Percentiles rank a stretch among this genome's conserved stretches.
phyloP scores from a whole-genome alignment of 225 moss, liverwort and hornwort genomes.

The Physcomitrium patens region DNA sequence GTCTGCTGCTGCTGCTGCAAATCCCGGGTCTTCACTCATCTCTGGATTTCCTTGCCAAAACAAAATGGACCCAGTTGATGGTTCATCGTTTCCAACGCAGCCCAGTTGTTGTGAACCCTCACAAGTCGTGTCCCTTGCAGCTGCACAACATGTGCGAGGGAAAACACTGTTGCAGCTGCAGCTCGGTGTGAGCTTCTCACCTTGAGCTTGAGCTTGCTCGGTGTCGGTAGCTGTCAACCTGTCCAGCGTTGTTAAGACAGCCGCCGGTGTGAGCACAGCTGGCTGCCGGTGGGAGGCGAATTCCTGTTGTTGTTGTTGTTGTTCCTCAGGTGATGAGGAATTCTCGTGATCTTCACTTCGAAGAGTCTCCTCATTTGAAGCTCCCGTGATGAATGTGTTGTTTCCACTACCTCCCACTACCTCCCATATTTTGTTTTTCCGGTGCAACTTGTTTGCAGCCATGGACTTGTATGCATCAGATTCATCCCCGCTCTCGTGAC shows the following conservation, averaged over 20 bases:
- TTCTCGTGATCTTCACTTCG: constrained; percentile 60
- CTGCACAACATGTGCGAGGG: constrained; percentile 36
- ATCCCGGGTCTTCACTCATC: constrained; percentile 35
- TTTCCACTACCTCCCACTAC: constrained; percentile 35
- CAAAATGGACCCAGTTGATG: constrained; percentile 20
- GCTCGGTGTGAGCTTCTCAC: constrained; percentile 30
- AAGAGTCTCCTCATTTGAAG: constrained; percentile 39
- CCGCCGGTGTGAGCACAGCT: constrained; percentile 55
- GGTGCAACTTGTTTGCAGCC: constrained; percentile 24
- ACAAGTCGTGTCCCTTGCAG: constrained; percentile 27
- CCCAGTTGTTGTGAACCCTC: constrained; percentile 44
- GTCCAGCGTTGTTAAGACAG: constrained; percentile 32
- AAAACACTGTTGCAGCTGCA: constrained; percentile 39
- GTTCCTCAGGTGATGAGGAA: constrained; percentile 53
- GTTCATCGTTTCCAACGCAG: constrained; percentile 15
- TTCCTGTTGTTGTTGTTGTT: constrained; percentile 50
- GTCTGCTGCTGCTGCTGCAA: constrained; percentile 21
- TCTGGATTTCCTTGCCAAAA: constrained; percentile 30
- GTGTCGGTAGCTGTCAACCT: constrained; percentile 39
- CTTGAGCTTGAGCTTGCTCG: constrained; percentile 26
- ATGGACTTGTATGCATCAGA: constrained; percentile 47
- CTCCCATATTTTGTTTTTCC: constrained; percentile 85
- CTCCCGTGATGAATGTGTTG: constrained; percentile 19
- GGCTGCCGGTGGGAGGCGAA: constrained; percentile 44
- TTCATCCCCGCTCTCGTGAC: constrained; percentile 68